Evolutionary conservation across 2,329 filamentous ascomycete species (phyloP).

Genomic region (Apiospora phragmitis): DNA sequence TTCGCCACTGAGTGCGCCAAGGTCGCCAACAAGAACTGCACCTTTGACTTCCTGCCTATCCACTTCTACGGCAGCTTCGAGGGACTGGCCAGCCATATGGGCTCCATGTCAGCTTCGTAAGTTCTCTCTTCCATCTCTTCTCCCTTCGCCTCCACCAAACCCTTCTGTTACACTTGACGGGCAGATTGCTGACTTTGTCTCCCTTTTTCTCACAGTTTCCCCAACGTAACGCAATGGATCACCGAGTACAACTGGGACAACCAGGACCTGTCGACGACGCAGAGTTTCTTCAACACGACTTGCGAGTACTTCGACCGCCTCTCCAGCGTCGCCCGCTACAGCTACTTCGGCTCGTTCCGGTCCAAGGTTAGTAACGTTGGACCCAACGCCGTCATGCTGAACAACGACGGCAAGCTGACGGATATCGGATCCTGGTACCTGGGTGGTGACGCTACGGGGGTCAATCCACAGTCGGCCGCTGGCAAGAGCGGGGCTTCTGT

Average conservation of each 20-base stretch:
- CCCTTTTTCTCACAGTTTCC: conserved; percentile 45
- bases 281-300: conserved; percentile 68
- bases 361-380: conserved; percentile 72
- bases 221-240: conserved; percentile 68
- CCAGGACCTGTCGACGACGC: conserved; percentile 55
- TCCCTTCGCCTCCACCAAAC: background rate
- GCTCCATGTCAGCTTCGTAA: conserved; percentile 52
- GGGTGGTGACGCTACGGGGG: conserved; percentile 51
- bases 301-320: conserved; percentile 67
- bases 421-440: conserved; percentile 79
- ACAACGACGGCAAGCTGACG: conserved; percentile 66
- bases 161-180: background rate
- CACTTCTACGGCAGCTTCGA: conserved; percentile 72
- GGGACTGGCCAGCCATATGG: conserved; percentile 66
- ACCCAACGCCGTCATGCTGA: conserved; percentile 70
- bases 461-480: conserved; percentile 33
- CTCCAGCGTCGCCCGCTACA: conserved; percentile 65
- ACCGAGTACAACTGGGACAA: conserved; percentile 72
- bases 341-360: conserved; percentile 76
- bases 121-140: conserved; percentile 19
- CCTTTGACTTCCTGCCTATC: conserved; percentile 62
- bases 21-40: conserved; percentile 54
- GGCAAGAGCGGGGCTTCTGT: background rate
- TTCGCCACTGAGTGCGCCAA: conserved; percentile 66
- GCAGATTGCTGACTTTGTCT: background rate